Percentiles rank a stretch among this genome's conserved stretches.
Conservation (phyloP, 2,329 filamentous ascomycete species). For the Metarhizium humberi region DNA sequence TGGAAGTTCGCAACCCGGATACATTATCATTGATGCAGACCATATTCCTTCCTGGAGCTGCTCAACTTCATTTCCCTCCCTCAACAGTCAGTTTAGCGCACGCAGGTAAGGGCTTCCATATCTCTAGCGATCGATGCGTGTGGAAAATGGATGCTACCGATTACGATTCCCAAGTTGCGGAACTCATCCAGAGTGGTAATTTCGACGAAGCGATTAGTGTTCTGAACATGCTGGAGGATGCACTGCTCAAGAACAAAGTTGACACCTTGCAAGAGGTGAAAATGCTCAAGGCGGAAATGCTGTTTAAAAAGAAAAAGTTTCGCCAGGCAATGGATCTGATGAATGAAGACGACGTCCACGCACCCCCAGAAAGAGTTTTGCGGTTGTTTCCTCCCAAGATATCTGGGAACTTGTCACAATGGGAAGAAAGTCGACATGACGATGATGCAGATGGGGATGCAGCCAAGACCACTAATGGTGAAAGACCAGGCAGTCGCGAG, state of each 20-base stretch:
- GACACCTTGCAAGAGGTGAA: slow-evolving; percentile 76
- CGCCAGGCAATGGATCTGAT: slow-evolving; percentile 83
- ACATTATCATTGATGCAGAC: slow-evolving; percentile 85
- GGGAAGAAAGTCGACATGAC: slow-evolving; percentile 28
- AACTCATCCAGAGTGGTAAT: slow-evolving; percentile 62
- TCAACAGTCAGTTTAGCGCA: slow-evolving; percentile 92
- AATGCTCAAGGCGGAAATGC: slow-evolving; percentile 77
- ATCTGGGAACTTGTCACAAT: slow-evolving; percentile 66
- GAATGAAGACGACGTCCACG: slow-evolving; percentile 71
- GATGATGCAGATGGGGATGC: slow-evolving; percentile 34
- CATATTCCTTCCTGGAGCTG: slow-evolving; percentile 71
- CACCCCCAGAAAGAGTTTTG: slow-evolving; percentile 82
- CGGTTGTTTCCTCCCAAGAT: slow-evolving; percentile 75
- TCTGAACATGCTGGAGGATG: slow-evolving; percentile 83
- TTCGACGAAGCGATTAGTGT: slow-evolving; percentile 92
- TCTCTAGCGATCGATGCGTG: slow-evolving; percentile 80
- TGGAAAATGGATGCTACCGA: slow-evolving; percentile 95
- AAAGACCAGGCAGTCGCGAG: slow-evolving; percentile 18
- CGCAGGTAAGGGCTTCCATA: slow-evolving; percentile 90
- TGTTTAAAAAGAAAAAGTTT: slow-evolving; percentile 80
- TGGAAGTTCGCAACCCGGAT: slow-evolving; percentile 89
- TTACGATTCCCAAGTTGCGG: slow-evolving; percentile 82
- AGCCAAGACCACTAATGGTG: slow-evolving; percentile 18
- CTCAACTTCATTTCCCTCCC: slow-evolving; percentile 80
- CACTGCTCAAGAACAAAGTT: slow-evolving; percentile 72